Conservation (phyloP, 2,329 filamentous ascomycete species). For the Bipolaris bicolor region DNA sequence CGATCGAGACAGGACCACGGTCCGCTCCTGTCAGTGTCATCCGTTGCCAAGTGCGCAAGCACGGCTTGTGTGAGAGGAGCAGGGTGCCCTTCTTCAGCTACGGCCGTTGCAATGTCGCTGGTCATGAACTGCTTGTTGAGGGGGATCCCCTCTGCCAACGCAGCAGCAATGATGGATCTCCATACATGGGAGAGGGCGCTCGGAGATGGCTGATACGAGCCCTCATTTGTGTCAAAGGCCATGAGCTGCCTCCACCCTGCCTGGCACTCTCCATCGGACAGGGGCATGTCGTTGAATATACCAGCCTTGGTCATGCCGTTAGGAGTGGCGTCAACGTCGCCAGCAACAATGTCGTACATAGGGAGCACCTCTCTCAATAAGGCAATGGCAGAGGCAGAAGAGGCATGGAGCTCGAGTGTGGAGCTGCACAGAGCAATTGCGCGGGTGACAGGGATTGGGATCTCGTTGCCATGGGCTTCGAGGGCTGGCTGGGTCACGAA, state of each 20-base stretch:
- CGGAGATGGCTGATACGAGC: constrained; percentile 57
- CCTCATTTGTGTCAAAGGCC: constrained; percentile 57
- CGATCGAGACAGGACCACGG: constrained; percentile 46
- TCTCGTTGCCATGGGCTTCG: constrained; percentile 45
- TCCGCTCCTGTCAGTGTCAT: constrained; percentile 32
- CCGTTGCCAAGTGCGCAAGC: constrained; percentile 41
- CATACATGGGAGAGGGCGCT: constrained; percentile 57
- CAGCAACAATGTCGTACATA: constrained; percentile 44
- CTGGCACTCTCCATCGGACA: constrained; percentile 60
- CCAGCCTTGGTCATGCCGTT: constrained; percentile 44
- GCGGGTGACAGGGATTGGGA: constrained; percentile 43
- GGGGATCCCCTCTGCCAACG: constrained; percentile 51
- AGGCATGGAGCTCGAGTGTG: constrained; percentile 52
- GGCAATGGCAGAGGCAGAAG: constrained; percentile 43
- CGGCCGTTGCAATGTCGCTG: constrained; percentile 38
- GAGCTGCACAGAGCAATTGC: constrained; percentile 54
- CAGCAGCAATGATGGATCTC: constrained; percentile 52
- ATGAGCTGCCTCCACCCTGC: constrained; percentile 58
- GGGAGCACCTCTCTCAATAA: constrained; percentile 49
- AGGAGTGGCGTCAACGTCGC: constrained; percentile 35
- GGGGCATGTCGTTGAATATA: constrained; percentile 58
- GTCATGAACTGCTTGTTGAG: constrained; percentile 49
- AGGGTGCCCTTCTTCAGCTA: constrained; percentile 49
- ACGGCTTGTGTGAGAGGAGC: constrained; percentile 46
- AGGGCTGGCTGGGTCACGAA: constrained; percentile 58